These are phyloP conservation scores for Microdochium nivale DNA, from an alignment of 2,329 filamentous ascomycete genomes.

Conservation along the genomic window DNA sequence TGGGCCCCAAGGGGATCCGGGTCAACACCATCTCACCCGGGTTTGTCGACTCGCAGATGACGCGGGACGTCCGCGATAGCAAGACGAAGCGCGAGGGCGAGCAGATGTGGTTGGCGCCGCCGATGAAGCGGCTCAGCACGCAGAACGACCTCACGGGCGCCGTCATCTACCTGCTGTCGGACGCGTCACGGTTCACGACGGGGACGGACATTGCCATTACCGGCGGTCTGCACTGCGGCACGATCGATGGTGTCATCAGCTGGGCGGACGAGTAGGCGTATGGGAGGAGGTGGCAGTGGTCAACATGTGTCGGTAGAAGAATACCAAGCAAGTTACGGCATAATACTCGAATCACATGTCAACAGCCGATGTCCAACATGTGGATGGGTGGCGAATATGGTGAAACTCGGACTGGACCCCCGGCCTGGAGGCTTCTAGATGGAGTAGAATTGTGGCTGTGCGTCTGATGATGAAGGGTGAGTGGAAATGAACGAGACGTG, in stretches of 20 bases:
- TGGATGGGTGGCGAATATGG: too few relatives aligned
- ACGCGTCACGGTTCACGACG: constrained; percentile 32
- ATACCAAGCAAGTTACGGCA: too few relatives aligned
- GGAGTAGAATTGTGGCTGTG: background rate
- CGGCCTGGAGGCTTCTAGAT: background rate
- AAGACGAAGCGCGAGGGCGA: constrained; percentile 24
- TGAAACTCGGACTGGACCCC: background rate
- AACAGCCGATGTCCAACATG: too few relatives aligned
- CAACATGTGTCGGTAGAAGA: background rate
- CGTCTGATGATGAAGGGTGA: too few relatives aligned
- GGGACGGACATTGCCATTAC: constrained; percentile 34
- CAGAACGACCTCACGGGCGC: constrained; percentile 32
- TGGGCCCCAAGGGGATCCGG: constrained; percentile 24
- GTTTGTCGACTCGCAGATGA: constrained; percentile 24
- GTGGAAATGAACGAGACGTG: too few relatives aligned
- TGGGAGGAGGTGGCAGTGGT: background rate
- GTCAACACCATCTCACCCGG: constrained; percentile 30
- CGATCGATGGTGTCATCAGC: constrained; percentile 25
- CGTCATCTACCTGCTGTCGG: constrained; percentile 32
- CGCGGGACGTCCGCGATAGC: constrained; percentile 16
- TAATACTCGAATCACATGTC: too few relatives aligned
- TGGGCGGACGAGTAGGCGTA: constrained; percentile 11
- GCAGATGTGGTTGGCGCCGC: constrained; percentile 28
- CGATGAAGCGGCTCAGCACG: constrained; percentile 27
- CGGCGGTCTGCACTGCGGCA: constrained; percentile 31